phyloP scores from a whole-genome alignment of 176 grass and related monocot genomes.

The Guadua angustifolia region DNA sequence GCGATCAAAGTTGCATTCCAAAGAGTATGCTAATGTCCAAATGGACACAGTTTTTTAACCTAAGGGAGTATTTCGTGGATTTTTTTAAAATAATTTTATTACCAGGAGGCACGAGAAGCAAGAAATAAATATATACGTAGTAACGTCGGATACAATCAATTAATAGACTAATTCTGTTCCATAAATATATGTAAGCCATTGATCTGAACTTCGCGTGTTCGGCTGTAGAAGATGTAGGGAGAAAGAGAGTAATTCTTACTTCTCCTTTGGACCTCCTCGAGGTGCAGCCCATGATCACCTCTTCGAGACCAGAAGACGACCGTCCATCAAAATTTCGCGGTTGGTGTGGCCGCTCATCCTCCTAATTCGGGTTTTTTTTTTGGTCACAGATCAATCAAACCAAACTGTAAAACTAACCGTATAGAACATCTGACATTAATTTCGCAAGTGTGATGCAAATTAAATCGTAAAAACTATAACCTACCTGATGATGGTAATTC shows the following conservation, averaged over 20 bases:
- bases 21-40: neutral
- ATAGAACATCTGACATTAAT: neutral
- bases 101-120: neutral
- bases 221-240: neutral
- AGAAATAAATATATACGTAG: constrained; percentile 14
- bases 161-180: neutral
- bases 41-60: neutral
- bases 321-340: constrained; percentile 55
- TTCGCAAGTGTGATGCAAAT: neutral
- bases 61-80: neutral
- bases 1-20: neutral
- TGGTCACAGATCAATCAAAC: neutral
- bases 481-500: constrained; percentile 35
- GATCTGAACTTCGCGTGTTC: neutral
- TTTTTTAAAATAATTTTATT: neutral
- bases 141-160: neutral
- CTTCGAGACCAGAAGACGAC: constrained; percentile 69
- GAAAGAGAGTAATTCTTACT: constrained; percentile 41
- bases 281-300: constrained; percentile 77
- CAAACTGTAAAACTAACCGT: neutral
- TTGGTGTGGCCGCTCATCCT: constrained; percentile 45
- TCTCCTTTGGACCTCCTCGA: constrained; percentile 59
- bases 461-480: neutral
- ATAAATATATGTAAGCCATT: neutral
- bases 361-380: constrained; percentile 34